Percentiles rank a stretch among this genome's conserved stretches.
Conservation (phyloP, 345 rosid species). For the Diplotaxis tenuifolia region DNA sequence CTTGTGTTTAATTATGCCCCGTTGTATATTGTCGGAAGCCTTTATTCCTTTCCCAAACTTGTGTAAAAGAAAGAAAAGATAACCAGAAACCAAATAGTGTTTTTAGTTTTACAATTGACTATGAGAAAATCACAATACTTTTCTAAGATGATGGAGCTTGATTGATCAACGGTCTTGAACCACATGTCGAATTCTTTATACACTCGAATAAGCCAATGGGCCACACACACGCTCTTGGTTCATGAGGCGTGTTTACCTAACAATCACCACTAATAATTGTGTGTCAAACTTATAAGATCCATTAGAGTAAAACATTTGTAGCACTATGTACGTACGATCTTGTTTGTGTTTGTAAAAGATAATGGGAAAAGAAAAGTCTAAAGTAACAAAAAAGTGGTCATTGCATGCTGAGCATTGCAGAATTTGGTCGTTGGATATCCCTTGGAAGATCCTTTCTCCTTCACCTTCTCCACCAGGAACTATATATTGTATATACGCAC, state of each 20-base stretch:
- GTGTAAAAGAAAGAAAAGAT: constrained; percentile 8
- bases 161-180: not conserved
- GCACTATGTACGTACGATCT: not conserved
- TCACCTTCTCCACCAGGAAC: constrained; percentile 18
- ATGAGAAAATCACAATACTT: not conserved
- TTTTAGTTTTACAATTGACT: not conserved
- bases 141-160: not conserved
- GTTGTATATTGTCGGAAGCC: constrained; percentile 30
- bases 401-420: constrained; percentile 35
- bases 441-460: constrained; percentile 34
- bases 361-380: constrained; percentile 22
- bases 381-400: constrained; percentile 22
- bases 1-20: constrained; percentile 7
- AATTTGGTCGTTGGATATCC: constrained; percentile 38
- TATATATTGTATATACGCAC: no score
- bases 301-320: not conserved
- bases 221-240: not conserved
- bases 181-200: not conserved
- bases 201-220: not conserved
- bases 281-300: constrained; percentile 4
- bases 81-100: not conserved
- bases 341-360: constrained; percentile 11
- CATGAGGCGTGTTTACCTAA: constrained; percentile 7
- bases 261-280: constrained; percentile 7
- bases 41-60: constrained; percentile 33